Evolutionary conservation across 345 rosid genomes (phyloP), one percentile per base, ranked within the genome.

Genomic region (Nasturtium officinale): DNA sequence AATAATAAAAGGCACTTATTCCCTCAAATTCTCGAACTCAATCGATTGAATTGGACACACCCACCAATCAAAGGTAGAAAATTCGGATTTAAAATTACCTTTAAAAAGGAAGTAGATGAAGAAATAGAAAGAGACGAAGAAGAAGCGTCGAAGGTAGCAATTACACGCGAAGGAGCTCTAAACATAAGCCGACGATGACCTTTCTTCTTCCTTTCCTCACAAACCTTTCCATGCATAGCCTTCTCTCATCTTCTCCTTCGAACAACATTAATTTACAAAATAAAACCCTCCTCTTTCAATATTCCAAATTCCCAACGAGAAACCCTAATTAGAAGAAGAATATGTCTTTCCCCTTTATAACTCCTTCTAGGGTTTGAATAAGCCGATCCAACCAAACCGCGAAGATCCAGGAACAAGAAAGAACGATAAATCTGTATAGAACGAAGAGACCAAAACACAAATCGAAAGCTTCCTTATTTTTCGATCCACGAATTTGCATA

Each of bases 191-290:
- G 86, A 23, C 77, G 80, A 76, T 8, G 68, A 42, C 69, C 38
- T 69, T 59, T 69, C 67, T 79, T 38, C 81, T 73, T 57, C 83
- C 82, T 70, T 74, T 73, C 62, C 78, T 80, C 85, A 79, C 78
- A 80, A 67, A 77, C 77, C 81, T 80, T 72, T 74, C 85, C 89
- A 85, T 78, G 88, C 91, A 89, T 85, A 85, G 86, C 85, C 90
- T 82, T 71, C 74, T 76, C 0, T 85, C 90, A 84, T 85, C 74
- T 81, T 82, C 86, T 64, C 86, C 84, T 53, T 66, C 57, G 79
- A 78, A 80, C 78, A 85, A 82, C 83, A 87, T 83, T 72, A 83
- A 83, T 63, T 15, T 1, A 15, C 45, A 68, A 40, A 66, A 55
- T 46, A 69, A 69, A 72, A 62, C 59, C 52, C 58, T 54, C 33